phyloP scores from a whole-genome alignment of 768 basidiomycete species.

The Lyophyllum atratum region DNA sequence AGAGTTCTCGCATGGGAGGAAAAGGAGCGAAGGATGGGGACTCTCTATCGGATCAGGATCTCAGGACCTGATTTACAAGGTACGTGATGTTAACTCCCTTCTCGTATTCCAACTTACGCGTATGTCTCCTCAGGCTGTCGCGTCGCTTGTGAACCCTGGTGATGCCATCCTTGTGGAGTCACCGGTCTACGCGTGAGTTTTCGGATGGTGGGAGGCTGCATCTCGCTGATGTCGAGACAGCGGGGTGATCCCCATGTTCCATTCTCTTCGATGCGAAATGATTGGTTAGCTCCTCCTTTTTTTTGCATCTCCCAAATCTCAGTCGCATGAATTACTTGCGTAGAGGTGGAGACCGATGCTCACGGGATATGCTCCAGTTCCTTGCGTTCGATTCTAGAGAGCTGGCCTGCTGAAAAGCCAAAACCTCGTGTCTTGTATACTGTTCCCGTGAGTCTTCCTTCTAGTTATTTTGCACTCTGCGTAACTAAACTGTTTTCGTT shows the following conservation, averaged over 20 bases:
- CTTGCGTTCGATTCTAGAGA: conserved; percentile 62
- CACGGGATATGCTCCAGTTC: conserved; percentile 60
- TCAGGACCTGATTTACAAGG: conserved; percentile 85
- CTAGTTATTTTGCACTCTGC: not conserved
- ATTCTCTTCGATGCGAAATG: conserved; percentile 50
- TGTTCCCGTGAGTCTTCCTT: conserved; percentile 53
- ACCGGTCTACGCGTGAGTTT: conserved; percentile 67
- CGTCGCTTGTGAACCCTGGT: conserved; percentile 70
- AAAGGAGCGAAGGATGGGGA: conserved; percentile 67
- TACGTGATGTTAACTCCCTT: not conserved
- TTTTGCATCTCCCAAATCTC: not conserved
- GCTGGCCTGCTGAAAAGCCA: conserved; percentile 68
- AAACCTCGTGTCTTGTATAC: conserved; percentile 81
- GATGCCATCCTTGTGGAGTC: conserved; percentile 82
- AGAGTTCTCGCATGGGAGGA: conserved; percentile 64
- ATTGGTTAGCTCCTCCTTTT: conserved; percentile 43
- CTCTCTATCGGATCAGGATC: conserved; percentile 81
- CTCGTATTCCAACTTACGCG: not conserved
- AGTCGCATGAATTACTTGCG: not conserved
- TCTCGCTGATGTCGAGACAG: conserved; percentile 30
- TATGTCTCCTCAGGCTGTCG: conserved; percentile 52
- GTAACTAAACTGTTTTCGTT: not conserved
- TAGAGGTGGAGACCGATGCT: conserved; percentile 73
- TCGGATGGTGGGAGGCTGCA: conserved; percentile 1
- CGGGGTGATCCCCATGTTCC: conserved; percentile 64